phyloP scores from a whole-genome alignment of 2,329 filamentous ascomycete genomes.

The Microcyclosporella mali region DNA sequence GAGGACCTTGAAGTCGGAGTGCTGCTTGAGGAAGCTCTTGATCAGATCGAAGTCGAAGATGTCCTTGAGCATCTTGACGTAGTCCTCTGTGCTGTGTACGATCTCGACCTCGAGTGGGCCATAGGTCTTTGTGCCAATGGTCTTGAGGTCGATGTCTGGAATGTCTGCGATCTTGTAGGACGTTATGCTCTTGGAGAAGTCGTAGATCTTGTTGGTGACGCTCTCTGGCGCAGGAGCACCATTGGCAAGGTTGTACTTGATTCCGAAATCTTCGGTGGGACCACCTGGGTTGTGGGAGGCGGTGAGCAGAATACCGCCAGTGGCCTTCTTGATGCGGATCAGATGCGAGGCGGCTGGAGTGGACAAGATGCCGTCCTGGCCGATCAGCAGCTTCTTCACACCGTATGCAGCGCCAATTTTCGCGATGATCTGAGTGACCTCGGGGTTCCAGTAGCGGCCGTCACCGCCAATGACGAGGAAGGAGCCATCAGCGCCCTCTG shows the following conservation, averaged over 20 bases:
- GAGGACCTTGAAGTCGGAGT: slow-evolving; percentile 91
- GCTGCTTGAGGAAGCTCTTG: slow-evolving; percentile 80
- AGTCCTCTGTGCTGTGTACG: slow-evolving; percentile 87
- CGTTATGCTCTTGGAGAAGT: slow-evolving; percentile 78
- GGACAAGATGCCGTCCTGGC: slow-evolving; percentile 91
- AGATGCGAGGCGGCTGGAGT: slow-evolving; percentile 94
- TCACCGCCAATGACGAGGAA: slow-evolving; percentile 97
- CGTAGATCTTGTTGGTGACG: slow-evolving; percentile 97
- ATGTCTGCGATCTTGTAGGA: slow-evolving; percentile 90
- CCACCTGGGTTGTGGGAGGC: slow-evolving; percentile 98
- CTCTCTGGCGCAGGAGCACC: slow-evolving; percentile 92
- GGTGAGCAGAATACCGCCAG: slow-evolving; percentile 91
- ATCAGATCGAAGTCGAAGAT: slow-evolving; percentile 98
- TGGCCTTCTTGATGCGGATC: slow-evolving; percentile 90
- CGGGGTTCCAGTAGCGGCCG: slow-evolving; percentile 94
- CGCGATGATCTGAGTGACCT: slow-evolving; percentile 92
- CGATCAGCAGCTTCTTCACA: slow-evolving; percentile 97
- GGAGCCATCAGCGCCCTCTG: slow-evolving; percentile 79
- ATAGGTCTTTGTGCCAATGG: slow-evolving; percentile 76
- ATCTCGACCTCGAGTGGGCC: slow-evolving; percentile 88
- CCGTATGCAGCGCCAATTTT: slow-evolving; percentile 96
- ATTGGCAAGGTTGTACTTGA: slow-evolving; percentile 99
- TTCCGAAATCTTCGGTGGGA: slow-evolving; percentile 95
- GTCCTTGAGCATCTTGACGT: slow-evolving; percentile 90
- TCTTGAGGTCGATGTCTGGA: slow-evolving; percentile 75